Conservation (phyloP, 1,139 yeast genomes). For the Yamadazyma songkhlaensis region DNA sequence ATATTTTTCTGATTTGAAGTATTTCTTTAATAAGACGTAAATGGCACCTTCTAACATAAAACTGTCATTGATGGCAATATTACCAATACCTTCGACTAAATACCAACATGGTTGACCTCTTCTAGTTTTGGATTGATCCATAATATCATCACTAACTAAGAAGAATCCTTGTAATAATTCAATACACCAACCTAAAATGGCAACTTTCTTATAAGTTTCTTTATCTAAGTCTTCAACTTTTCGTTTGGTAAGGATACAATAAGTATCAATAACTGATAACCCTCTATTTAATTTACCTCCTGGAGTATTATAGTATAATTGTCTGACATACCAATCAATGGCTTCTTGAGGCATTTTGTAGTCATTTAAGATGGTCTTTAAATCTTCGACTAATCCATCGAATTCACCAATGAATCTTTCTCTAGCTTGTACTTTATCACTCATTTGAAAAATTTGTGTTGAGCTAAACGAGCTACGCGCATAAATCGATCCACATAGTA, state of each 20-base stretch:
- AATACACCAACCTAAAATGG: constrained; percentile 93
- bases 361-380: constrained; percentile 55
- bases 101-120: constrained; percentile 99
- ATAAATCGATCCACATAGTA: no score
- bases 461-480: constrained; percentile 3
- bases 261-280: constrained; percentile 90
- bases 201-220: constrained; percentile 78
- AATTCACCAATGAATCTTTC: constrained; percentile 69
- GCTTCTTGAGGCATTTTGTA: constrained; percentile 90
- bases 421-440: constrained; percentile 8
- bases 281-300: constrained; percentile 98
- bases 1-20: constrained; percentile 77
- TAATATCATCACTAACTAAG: constrained; percentile 97
- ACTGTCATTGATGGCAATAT: constrained; percentile 95
- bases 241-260: constrained; percentile 70
- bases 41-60: constrained; percentile 97
- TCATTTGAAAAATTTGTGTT: constrained; percentile 4
- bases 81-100: constrained; percentile 72
- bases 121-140: constrained; percentile 96
- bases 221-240: constrained; percentile 55
- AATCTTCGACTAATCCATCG: constrained; percentile 76
- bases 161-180: constrained; percentile 96
- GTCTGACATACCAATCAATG: constrained; percentile 76
- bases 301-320: constrained; percentile 82
- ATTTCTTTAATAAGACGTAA: constrained; percentile 82